phyloP scores from a whole-genome alignment of 2,329 filamentous ascomycete genomes.

The Alternaria postmessia region DNA sequence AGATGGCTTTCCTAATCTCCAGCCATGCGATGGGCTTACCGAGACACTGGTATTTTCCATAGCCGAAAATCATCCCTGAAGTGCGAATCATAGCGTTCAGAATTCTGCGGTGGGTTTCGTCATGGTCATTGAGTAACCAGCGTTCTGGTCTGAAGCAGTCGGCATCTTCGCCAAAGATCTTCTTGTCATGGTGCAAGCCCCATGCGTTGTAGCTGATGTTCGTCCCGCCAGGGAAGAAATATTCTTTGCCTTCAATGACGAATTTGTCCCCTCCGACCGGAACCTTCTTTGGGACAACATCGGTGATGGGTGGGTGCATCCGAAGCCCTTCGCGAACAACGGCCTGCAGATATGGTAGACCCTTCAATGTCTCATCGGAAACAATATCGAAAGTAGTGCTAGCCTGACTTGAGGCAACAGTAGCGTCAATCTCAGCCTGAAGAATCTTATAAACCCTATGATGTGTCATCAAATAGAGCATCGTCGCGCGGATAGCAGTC shows the following conservation, averaged over 20 bases:
- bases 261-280: constrained; percentile 6
- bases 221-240: constrained; percentile 39
- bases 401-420: constrained; percentile 30
- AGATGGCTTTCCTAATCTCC: constrained; percentile 40
- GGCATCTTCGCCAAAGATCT: constrained; percentile 49
- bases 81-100: constrained; percentile 35
- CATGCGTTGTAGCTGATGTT: constrained; percentile 36
- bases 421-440: constrained; percentile 55
- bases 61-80: constrained; percentile 43
- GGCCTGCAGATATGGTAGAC: constrained; percentile 56
- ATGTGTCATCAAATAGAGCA: constrained; percentile 61
- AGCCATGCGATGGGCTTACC: constrained; percentile 43
- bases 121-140: constrained; percentile 49
- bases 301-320: constrained; percentile 50
- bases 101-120: constrained; percentile 6
- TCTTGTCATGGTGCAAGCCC: constrained; percentile 31
- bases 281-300: constrained; percentile 33
- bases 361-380: constrained; percentile 53
- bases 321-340: constrained; percentile 56
- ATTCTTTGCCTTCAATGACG: constrained; percentile 24
- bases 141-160: constrained; percentile 58
- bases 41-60: constrained; percentile 44
- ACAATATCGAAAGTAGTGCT: constrained; percentile 49
- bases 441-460: constrained; percentile 56
- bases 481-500: constrained; percentile 60